Evolutionary conservation across 1,284 basidiomycete species (phyloP), one percentile per base, ranked within the genome.

Genomic region (Trichosporon coremiiforme): DNA sequence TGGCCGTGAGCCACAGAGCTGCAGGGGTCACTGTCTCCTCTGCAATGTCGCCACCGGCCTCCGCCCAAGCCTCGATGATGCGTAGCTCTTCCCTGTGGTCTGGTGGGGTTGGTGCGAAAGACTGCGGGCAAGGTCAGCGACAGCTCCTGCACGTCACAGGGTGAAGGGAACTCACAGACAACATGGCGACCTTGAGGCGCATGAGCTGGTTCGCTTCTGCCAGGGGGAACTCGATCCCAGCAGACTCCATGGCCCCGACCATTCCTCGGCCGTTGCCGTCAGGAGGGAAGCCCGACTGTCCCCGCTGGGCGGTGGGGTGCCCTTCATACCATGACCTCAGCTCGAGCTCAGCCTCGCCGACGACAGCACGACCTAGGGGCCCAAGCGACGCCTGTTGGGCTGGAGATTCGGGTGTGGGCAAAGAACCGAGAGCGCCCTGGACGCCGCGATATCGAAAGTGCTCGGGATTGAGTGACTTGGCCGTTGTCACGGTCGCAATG

Each of bases 261-360:
- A 79, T 75, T 10, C 79, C 81, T 25, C 67, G 73, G 1, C 80
- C 80, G 22, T 76, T 69, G 29, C 77, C 77, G 66, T 75, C 72
- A 8, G 77, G 76, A 6, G 74, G 71, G 66, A 78, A 79, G 12
- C 78, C 80, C 25, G 55, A 66, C 22, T 70, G 71, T 55, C 67
- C 73, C 47, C 65, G 60, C 17, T 66, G 72, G 2, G 67, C 68
- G 6, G 65, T 72, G 78, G 83, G 64, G 82, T 79, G 57, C 83
- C 85, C 63, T 86, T 91, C 73, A 89, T 88, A 77, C 85, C 94
- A 95, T 9, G 90, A 90, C 77, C 91, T 87, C 64, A 95, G 83
- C 84, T 96, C 94, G 64, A 97, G 86, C 79, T 97, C 94, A 0
- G 94, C 94, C 84, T 96, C 94, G 57, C 93, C 85, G n/a, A 95